Evolutionary conservation across 495 filamentous ascomycete genomes (phyloP).

Genomic region (Penicillium soppii): DNA sequence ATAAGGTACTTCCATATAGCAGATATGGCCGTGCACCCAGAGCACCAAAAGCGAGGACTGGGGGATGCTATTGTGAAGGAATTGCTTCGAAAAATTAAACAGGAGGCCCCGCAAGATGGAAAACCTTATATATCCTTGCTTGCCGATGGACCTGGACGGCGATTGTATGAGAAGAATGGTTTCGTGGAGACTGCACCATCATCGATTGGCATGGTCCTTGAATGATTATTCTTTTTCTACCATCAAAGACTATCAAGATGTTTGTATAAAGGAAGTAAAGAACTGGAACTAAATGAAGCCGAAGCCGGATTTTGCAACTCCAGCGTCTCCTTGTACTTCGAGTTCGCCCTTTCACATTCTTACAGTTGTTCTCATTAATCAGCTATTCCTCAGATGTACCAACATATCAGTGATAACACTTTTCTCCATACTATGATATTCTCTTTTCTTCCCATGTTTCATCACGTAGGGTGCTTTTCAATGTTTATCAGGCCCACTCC

Average conservation of each 20-base stretch:
- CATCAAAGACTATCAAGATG: no score
- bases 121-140: conserved; percentile 44
- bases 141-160: conserved; percentile 45
- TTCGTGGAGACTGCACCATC: conserved; percentile 42
- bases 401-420: no score
- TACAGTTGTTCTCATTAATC: no score
- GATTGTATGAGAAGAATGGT: conserved; percentile 47
- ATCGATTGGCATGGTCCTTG: conserved; percentile 27
- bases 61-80: conserved; percentile 46
- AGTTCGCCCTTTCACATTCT: no score
- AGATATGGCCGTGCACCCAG: conserved; percentile 52
- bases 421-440: background rate
- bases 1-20: conserved; percentile 45
- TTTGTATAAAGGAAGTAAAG: no score
- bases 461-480: background rate
- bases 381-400: no score
- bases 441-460: background rate
- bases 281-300: no score
- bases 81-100: conserved; percentile 38
- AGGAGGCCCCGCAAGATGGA: conserved; percentile 34
- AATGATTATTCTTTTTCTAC: background rate
- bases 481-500: background rate
- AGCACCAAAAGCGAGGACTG: conserved; percentile 49
- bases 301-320: no score
- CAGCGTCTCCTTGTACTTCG: no score